Conservation (phyloP, 805 yeast species). For the Peterozyma xylosa region DNA sequence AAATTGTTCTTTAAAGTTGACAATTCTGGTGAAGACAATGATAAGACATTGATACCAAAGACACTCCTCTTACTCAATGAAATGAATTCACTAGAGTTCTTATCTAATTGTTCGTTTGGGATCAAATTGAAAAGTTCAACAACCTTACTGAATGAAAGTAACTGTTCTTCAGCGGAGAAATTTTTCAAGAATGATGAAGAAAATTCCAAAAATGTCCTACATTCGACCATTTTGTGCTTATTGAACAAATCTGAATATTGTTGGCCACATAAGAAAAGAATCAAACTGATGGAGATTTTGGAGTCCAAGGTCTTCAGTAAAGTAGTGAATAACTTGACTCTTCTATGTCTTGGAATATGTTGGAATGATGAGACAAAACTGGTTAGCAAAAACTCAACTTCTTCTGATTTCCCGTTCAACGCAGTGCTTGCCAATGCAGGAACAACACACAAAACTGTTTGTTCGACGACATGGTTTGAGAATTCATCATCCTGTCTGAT, state of each 20-base stretch:
- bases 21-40: constrained; percentile 41
- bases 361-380: constrained; percentile 92
- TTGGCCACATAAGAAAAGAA: constrained; percentile 73
- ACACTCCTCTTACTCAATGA: constrained; percentile 45
- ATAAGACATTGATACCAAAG: constrained; percentile 53
- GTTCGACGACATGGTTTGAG: constrained; percentile 86
- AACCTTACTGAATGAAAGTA: constrained; percentile 44
- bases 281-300: constrained; percentile 55
- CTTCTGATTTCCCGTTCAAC: constrained; percentile 38
- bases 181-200: constrained; percentile 59
- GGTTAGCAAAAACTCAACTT: constrained; percentile 75
- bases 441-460: constrained; percentile 80
- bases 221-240: constrained; percentile 58
- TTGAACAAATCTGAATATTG: constrained; percentile 53
- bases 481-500: constrained; percentile 95
- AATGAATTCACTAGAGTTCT: constrained; percentile 24
- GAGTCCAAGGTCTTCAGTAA: constrained; percentile 71
- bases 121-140: constrained; percentile 43
- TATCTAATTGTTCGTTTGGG: constrained; percentile 34
- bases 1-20: constrained; percentile 39
- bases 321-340: constrained; percentile 77
- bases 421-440: constrained; percentile 70
- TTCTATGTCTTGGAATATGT: constrained; percentile 94
- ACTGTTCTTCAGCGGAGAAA: constrained; percentile 62
- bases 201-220: constrained; percentile 65